Percentiles rank a stretch among this genome's conserved stretches.
Evolutionary conservation across 345 rosid species (phyloP).

Genomic region (Brassica cretica): DNA sequence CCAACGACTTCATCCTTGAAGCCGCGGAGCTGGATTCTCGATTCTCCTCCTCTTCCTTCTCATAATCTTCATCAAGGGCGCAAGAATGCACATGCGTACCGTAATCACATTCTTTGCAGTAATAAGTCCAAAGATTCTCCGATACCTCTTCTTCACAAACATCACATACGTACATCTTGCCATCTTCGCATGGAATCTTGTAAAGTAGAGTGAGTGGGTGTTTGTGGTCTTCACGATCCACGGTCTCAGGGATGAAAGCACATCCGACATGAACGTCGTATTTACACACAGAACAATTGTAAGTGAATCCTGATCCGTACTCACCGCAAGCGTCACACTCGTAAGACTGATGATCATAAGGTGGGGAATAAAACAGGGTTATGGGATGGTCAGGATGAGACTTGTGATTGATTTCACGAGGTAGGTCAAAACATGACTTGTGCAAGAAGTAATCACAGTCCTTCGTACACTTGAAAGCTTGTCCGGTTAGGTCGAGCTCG

Average conservation of each 20-base stretch:
- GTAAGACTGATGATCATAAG: conserved; percentile 4
- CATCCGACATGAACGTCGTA: background rate
- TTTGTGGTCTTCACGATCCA: background rate
- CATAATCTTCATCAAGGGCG: background rate
- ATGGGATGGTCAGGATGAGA: background rate
- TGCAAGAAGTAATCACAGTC: background rate
- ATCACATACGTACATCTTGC: conserved; percentile 10
- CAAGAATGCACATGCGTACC: conserved; percentile 35
- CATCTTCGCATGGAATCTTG: conserved; percentile 16
- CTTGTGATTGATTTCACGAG: background rate
- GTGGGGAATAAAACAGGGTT: background rate
- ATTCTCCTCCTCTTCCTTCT: background rate
- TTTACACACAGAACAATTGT: background rate
- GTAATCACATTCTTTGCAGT: conserved; percentile 30
- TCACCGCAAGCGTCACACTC: conserved; percentile 26
- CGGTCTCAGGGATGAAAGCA: background rate
- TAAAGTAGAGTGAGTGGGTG: background rate
- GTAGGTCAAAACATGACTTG: background rate
- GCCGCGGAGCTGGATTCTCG: background rate
- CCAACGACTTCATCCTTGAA: background rate
- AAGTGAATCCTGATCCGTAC: conserved; percentile 23
- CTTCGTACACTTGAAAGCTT: background rate
- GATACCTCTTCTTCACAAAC: conserved; percentile 10
- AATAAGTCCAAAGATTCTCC: conserved; percentile 28
- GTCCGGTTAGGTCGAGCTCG: background rate